Percentiles rank a stretch among this genome's conserved stretches.
phyloP scores from a whole-genome alignment of 768 basidiomycete species.

The Xerocomus brunneocitrinus region DNA sequence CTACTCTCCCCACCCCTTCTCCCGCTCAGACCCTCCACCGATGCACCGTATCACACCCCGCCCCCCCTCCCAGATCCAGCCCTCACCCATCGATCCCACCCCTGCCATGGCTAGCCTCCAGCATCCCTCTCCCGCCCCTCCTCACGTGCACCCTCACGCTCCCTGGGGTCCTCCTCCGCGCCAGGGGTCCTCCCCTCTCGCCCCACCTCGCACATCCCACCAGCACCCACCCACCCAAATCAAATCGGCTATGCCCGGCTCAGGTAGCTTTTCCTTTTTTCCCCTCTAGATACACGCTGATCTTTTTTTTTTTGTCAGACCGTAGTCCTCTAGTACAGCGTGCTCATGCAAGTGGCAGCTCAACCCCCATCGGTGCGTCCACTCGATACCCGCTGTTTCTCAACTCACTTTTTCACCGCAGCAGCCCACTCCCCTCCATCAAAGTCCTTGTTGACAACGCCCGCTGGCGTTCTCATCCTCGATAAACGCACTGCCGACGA shows the following conservation, averaged over 20 bases:
- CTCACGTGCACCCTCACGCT: slow-evolving; percentile 30
- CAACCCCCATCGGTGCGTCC: slow-evolving; percentile 25
- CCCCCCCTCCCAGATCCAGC: slow-evolving; percentile 30
- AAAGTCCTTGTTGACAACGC: slow-evolving; percentile 23
- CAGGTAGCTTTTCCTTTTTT: slow-evolving; percentile 17
- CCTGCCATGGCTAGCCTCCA: slow-evolving; percentile 33
- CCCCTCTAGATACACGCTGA: slow-evolving; percentile 1
- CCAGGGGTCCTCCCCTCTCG: slow-evolving; percentile 32
- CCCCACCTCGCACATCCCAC: slow-evolving; percentile 21
- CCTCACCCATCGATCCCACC: slow-evolving; percentile 23
- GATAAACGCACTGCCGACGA: slow-evolving; percentile 30
- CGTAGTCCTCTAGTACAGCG: slow-evolving; percentile 29
- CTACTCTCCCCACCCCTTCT: slow-evolving; percentile 16
- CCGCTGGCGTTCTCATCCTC: slow-evolving; percentile 25
- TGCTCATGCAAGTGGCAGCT: slow-evolving; percentile 20
- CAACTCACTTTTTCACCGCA: slow-evolving; percentile 6
- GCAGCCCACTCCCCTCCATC: slow-evolving; percentile 28
- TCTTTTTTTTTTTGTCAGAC: slow-evolving; percentile 17
- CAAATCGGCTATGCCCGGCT: slow-evolving; percentile 32
- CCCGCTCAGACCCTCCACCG: slow-evolving; percentile 16
- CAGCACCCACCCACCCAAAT: slow-evolving; percentile 26
- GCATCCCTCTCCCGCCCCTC: slow-evolving; percentile 28
- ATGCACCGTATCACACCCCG: slow-evolving; percentile 30
- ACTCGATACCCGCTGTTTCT: not conserved
- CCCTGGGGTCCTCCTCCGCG: slow-evolving; percentile 31